Evolutionary conservation across 768 basidiomycete species (phyloP), one percentile per base, ranked within the genome.

Genomic region (Pisolithus sp.): DNA sequence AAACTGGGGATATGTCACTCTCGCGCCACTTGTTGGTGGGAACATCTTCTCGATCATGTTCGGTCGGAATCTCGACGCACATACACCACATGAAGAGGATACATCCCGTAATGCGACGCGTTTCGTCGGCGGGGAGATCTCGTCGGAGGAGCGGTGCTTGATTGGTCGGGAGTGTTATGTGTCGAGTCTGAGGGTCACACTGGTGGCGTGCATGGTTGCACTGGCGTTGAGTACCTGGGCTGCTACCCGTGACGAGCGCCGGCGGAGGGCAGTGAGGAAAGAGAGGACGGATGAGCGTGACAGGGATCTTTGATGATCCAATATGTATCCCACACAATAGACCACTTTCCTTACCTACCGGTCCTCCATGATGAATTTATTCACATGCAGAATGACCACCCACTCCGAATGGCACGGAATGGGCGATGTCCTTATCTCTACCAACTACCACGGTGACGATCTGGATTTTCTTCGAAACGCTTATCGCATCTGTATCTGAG

Each of bases 31-130:
- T 49, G n/a, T 84, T 7, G 88, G 85, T 3, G 86, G 86, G 0
- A 94, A 93, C 68, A 42, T 93, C 1, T 88, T 92, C 65, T 91
- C 89, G 17, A 58, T 94, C 48, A 72, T 83, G 42, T 94, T 93
- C 59, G 93, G 93, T 5, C 74, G 72, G 45, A 86, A 89, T 57
- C 76, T 93, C 31, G 93, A 96, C 57, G 74, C 83, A 4, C 88
- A 94, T 58, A 78, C 70, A 4, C 53, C 69, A 0, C 7, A 17
- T 3, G 47, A 56, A 5, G 61, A n/a, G 5, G 45, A 5, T 13
- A 43, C 48, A 26, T 31, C 39, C 0, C 5, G 10, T 7, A 3
- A 55, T 4, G 31, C 2, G 5, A 7, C 37, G 13, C 56, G 51
- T 6, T 36, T 13, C 18, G 41, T 28, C 34, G 46, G 12, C 58